Conservation (phyloP, 306 rosid genomes). For the Betula pendula region DNA sequence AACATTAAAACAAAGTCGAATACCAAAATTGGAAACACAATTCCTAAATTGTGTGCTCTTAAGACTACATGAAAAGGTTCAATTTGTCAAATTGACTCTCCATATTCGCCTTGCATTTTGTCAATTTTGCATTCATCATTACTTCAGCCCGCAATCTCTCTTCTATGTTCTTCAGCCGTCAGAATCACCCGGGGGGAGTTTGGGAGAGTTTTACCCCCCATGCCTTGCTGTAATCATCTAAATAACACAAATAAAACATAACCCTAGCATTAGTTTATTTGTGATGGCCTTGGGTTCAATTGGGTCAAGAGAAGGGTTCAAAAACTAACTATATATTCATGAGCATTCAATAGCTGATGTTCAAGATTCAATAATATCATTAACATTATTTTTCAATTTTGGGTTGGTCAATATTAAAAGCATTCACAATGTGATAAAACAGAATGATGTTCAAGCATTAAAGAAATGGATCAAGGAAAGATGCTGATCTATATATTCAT, state of each 20-base stretch:
- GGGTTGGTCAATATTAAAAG: background rate
- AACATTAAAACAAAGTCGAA: too few species aligned
- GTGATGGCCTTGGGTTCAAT: background rate
- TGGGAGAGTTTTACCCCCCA: slow-evolving; percentile 33
- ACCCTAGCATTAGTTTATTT: slow-evolving; percentile 32
- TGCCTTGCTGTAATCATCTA: slow-evolving; percentile 40
- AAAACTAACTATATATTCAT: slow-evolving; percentile 9
- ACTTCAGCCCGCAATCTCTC: too few species aligned
- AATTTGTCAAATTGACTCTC: too few species aligned
- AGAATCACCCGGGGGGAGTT: slow-evolving; percentile 32
- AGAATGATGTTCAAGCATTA: background rate
- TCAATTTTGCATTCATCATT: too few species aligned
- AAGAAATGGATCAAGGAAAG: slow-evolving; percentile 10
- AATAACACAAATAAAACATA: slow-evolving; percentile 24
- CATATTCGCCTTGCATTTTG: too few species aligned
- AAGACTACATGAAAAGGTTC: too few species aligned
- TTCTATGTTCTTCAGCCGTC: too few species aligned
- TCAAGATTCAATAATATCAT: background rate
- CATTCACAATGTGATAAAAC: background rate
- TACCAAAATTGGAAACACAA: too few species aligned
- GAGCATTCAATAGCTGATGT: too few species aligned
- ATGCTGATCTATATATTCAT: slow-evolving; percentile 25
- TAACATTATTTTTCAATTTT: background rate
- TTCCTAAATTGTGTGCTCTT: too few species aligned
- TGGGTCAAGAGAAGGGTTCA: too few species aligned